Percentiles rank a stretch among this genome's conserved stretches.
These are phyloP conservation scores for Zancudomyces culisetae DNA, from an alignment of 371 early-diverging fungal genomes.

Conservation along the genomic window DNA sequence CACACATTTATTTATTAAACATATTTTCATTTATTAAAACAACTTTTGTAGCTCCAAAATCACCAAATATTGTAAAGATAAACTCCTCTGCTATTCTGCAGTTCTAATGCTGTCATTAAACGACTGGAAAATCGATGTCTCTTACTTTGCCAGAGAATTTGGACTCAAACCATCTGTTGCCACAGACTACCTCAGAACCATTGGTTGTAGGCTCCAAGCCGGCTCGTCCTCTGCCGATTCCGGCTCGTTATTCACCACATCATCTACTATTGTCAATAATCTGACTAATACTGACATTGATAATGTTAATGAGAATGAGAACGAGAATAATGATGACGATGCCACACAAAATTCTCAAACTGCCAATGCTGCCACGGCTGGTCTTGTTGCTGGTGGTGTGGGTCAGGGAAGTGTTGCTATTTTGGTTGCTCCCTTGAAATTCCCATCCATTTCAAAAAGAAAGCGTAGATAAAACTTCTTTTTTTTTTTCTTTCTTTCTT, in stretches of 20 bases:
- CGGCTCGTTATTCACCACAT: too few relatives aligned
- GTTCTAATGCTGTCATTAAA: conserved; percentile 46
- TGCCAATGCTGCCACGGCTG: neutral
- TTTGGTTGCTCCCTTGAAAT: neutral
- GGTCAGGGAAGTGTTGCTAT: neutral
- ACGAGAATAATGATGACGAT: neutral
- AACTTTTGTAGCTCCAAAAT: conserved; percentile 25
- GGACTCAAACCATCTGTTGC: conserved; percentile 4
- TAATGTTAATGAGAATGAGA: neutral
- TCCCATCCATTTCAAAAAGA: neutral
- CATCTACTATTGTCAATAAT: too few relatives aligned
- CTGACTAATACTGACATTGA: too few relatives aligned
- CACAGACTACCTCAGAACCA: conserved; percentile 15
- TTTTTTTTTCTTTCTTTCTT: conserved; percentile 4
- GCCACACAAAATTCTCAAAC: neutral
- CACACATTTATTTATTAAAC: too few relatives aligned
- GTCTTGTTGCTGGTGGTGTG: too few relatives aligned
- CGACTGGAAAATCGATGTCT: conserved; percentile 40
- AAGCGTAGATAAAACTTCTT: conserved; percentile 4
- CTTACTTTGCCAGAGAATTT: conserved; percentile 42
- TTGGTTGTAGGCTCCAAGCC: conserved; percentile 21
- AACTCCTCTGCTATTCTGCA: conserved; percentile 54
- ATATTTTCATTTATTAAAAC: neutral
- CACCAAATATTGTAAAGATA: conserved; percentile 49
- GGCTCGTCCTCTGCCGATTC: too few relatives aligned